A percentile compares a stretch with the other conserved stretches of the same genome.
Conservation (phyloP, 1,284 basidiomycete genomes). For the Ceratobasidium sp. region DNA sequence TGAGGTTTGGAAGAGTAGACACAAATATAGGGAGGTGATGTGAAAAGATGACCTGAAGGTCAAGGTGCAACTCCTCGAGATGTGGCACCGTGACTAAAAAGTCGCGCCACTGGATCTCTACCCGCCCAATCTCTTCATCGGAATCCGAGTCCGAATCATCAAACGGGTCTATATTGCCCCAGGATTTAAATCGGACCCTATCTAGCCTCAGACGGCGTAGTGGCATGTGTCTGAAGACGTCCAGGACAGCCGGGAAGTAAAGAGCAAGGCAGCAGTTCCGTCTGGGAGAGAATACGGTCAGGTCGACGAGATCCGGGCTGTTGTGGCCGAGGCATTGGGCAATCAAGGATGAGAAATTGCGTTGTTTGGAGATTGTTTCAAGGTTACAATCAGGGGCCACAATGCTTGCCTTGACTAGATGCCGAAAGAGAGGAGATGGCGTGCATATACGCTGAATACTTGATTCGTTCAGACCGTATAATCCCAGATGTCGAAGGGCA, state of each 20-base stretch:
- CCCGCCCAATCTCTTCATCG: neutral
- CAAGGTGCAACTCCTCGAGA: slow-evolving; percentile 2
- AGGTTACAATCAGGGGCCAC: neutral
- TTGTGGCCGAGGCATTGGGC: neutral
- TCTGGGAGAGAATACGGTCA: neutral
- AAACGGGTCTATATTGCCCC: neutral
- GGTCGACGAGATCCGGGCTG: neutral
- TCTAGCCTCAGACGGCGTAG: neutral
- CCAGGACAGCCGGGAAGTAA: neutral
- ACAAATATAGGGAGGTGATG: neutral
- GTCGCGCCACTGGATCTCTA: slow-evolving; percentile 2
- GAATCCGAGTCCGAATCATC: neutral
- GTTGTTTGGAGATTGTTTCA: too few relatives aligned
- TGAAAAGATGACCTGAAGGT: neutral
- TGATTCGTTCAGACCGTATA: neutral
- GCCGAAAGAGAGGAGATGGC: neutral
- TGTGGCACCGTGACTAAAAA: neutral
- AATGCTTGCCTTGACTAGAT: neutral
- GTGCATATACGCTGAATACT: neutral
- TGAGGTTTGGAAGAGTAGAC: neutral
- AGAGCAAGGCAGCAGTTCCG: neutral
- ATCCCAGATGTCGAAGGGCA: neutral
- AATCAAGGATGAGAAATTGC: neutral
- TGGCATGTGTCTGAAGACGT: neutral
- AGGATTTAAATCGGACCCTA: neutral